Percentiles rank a stretch among this genome's conserved stretches.
These are phyloP conservation scores for Cyclotella distinguenda DNA, from an alignment of 108 stramenopile species.

Conservation along the genomic window DNA sequence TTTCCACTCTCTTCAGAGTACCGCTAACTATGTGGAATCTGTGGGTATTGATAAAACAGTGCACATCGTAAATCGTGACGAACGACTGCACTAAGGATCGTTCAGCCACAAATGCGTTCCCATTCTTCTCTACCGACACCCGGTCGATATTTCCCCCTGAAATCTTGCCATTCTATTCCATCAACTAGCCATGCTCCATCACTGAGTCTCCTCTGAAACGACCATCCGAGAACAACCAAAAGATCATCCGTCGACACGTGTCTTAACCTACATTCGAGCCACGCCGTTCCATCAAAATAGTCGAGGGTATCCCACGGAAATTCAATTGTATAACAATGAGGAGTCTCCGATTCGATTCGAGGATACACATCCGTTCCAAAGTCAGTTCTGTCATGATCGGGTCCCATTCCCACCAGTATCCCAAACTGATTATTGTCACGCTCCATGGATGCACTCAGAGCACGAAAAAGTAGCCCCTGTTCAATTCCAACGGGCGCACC, in stretches of 20 bases:
- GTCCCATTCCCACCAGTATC: slow-evolving; percentile 56
- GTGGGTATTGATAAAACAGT: too few species aligned
- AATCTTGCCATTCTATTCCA: slow-evolving; percentile 84
- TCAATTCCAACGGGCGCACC: slow-evolving; percentile 44
- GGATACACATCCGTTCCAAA: too few species aligned
- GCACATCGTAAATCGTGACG: too few species aligned
- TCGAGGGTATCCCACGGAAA: slow-evolving; percentile 52
- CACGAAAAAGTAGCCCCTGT: slow-evolving; percentile 29
- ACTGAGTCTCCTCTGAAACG: slow-evolving; percentile 24
- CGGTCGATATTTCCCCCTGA: slow-evolving; percentile 68
- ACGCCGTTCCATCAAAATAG: slow-evolving; percentile 65
- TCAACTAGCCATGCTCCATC: slow-evolving; percentile 71
- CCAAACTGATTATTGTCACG: slow-evolving; percentile 70
- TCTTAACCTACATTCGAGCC: slow-evolving; percentile 71
- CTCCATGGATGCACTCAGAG: slow-evolving; percentile 51
- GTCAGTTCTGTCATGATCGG: slow-evolving; percentile 25
- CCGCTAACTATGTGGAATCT: too few species aligned
- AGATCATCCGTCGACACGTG: slow-evolving; percentile 37
- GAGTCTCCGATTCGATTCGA: background rate
- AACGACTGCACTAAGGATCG: background rate
- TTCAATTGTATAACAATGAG: slow-evolving; percentile 55
- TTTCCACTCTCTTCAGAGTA: too few species aligned
- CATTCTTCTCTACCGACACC: slow-evolving; percentile 81
- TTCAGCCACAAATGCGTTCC: slow-evolving; percentile 62
- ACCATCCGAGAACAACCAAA: slow-evolving; percentile 66